Percentiles rank a stretch among this genome's conserved stretches.
Conservation (phyloP, 2,329 filamentous ascomycete genomes). For the Bipolaris victoriae region DNA sequence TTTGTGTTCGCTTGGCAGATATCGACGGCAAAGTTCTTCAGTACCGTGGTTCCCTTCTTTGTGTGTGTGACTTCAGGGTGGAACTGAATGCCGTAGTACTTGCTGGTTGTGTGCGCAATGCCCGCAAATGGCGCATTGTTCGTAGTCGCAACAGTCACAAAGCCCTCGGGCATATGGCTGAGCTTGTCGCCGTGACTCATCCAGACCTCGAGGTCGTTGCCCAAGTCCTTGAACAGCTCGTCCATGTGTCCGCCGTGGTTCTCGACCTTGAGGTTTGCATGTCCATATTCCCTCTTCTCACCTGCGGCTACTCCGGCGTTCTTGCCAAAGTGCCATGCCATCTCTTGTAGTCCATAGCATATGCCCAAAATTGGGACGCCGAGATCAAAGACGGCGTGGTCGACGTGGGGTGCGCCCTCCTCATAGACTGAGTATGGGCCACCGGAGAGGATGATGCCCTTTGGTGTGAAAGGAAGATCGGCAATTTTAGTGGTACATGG, state of each 20-base stretch:
- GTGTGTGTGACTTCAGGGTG: slow-evolving; percentile 86
- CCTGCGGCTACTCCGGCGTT: slow-evolving; percentile 68
- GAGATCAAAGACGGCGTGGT: slow-evolving; percentile 80
- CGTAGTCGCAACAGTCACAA: slow-evolving; percentile 76
- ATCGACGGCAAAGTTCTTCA: slow-evolving; percentile 81
- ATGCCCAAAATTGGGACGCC: slow-evolving; percentile 67
- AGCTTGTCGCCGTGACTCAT: slow-evolving; percentile 95
- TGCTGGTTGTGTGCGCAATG: slow-evolving; percentile 73
- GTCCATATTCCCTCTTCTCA: slow-evolving; percentile 72
- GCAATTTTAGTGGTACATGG: slow-evolving; percentile 82
- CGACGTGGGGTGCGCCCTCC: slow-evolving; percentile 75
- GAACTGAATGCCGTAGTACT: slow-evolving; percentile 84
- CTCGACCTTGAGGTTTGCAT: slow-evolving; percentile 69
- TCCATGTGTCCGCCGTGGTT: slow-evolving; percentile 69
- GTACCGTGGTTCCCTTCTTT: slow-evolving; percentile 69
- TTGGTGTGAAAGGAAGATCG: slow-evolving; percentile 79
- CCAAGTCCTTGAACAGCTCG: slow-evolving; percentile 77
- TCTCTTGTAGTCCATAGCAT: slow-evolving; percentile 72
- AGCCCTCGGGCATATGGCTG: slow-evolving; percentile 71
- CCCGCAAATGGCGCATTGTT: slow-evolving; percentile 78
- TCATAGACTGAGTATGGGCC: slow-evolving; percentile 83
- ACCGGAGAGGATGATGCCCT: slow-evolving; percentile 80
- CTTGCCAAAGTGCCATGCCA: slow-evolving; percentile 71
- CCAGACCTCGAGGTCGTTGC: slow-evolving; percentile 73
- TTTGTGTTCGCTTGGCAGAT: slow-evolving; percentile 79